These are phyloP conservation scores for Cylindrotheca closterium DNA, from an alignment of 108 stramenopile species.

Conservation along the genomic window DNA sequence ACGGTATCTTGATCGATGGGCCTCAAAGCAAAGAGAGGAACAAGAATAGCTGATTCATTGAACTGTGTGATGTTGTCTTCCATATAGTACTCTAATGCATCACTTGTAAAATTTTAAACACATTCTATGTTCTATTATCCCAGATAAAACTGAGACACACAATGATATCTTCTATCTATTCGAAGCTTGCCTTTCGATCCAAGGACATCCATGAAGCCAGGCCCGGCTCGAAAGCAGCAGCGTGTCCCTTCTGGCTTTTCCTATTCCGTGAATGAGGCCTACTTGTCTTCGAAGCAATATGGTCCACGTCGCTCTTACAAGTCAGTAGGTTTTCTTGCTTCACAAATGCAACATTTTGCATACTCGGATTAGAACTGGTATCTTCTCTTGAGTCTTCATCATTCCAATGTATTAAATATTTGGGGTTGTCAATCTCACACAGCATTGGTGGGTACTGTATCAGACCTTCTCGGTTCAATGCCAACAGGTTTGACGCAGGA, in stretches of 20 bases:
- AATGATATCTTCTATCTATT: background rate
- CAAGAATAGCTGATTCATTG: constrained; percentile 6
- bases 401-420: too few species aligned
- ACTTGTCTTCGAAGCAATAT: too few species aligned
- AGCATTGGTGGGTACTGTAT: too few species aligned
- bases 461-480: too few species aligned
- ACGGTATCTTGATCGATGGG: constrained; percentile 31
- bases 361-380: too few species aligned
- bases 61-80: background rate
- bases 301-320: too few species aligned
- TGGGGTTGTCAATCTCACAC: too few species aligned
- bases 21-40: constrained; percentile 11
- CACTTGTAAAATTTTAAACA: background rate
- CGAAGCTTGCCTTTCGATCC: background rate
- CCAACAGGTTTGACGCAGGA: background rate
- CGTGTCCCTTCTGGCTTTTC: background rate
- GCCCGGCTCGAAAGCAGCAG: background rate
- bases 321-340: too few species aligned
- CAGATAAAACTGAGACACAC: background rate
- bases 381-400: too few species aligned
- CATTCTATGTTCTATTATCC: background rate
- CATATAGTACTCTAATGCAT: background rate
- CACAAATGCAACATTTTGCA: too few species aligned
- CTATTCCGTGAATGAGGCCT: background rate
- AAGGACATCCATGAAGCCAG: background rate